phyloP scores from a whole-genome alignment of 106 monocot species.

The Dendrobium officinale region DNA sequence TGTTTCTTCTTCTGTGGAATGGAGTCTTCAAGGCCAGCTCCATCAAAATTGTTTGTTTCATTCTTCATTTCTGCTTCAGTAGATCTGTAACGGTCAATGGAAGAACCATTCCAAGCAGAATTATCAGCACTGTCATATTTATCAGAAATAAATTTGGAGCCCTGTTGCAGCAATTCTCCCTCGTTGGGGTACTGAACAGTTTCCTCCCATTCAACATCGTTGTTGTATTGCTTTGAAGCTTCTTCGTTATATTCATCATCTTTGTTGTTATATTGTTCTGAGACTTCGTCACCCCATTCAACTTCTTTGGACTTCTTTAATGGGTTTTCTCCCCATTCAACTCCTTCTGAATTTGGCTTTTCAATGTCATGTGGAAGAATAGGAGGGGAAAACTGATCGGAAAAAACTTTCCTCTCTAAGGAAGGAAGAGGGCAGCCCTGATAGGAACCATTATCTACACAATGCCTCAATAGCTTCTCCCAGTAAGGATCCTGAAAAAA shows the following conservation, averaged over 20 bases:
- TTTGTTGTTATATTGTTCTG: neutral
- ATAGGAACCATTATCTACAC: slow-evolving; percentile 55
- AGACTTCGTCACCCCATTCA: slow-evolving; percentile 4
- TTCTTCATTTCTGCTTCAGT: neutral
- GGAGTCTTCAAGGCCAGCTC: neutral
- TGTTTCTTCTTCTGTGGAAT: neutral
- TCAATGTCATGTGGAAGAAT: slow-evolving; percentile 2
- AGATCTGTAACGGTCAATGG: neutral
- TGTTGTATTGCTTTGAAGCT: neutral
- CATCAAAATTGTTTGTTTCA: neutral
- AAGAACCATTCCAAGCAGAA: neutral
- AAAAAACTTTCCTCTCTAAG: slow-evolving; percentile 14
- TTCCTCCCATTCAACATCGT: slow-evolving; percentile 1
- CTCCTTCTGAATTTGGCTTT: neutral
- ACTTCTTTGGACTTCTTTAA: neutral
- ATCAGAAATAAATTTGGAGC: neutral
- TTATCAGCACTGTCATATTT: neutral
- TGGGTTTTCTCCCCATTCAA: slow-evolving; percentile 3
- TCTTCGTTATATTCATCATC: neutral
- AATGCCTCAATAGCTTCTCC: slow-evolving; percentile 55
- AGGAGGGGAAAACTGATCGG: neutral
- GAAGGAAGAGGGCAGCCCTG: slow-evolving; percentile 51
- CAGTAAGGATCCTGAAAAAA: slow-evolving; percentile 53
- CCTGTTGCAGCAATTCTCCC: neutral
- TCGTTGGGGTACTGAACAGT: neutral